Conservation (phyloP, 768 basidiomycete genomes). For the Auriscalpium microsporum region DNA sequence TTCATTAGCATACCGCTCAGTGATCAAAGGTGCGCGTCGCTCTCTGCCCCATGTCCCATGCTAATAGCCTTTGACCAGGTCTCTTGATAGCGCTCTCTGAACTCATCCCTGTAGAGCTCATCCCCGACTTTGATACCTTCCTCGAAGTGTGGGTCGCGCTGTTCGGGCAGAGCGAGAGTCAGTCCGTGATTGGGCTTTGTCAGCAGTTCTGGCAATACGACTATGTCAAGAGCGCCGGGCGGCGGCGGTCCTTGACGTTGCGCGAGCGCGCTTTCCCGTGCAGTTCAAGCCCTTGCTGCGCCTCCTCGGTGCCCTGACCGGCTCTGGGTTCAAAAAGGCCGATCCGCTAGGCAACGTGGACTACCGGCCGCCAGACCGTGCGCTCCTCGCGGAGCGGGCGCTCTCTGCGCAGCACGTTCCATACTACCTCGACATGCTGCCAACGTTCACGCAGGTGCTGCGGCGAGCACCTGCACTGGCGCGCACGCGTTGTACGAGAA, state of each 20-base stretch:
- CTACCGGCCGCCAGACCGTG: slow-evolving; percentile 31
- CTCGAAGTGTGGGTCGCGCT: slow-evolving; percentile 74
- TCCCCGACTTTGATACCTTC: slow-evolving; percentile 64
- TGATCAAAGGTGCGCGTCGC: slow-evolving; percentile 65
- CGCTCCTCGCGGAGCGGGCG: slow-evolving; percentile 40
- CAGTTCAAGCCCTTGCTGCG: slow-evolving; percentile 62
- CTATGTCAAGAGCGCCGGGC: slow-evolving; percentile 55
- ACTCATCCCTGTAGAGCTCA: slow-evolving; percentile 64
- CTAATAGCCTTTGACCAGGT: slow-evolving; percentile 35
- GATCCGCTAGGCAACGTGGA: slow-evolving; percentile 54
- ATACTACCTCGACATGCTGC: slow-evolving; percentile 63
- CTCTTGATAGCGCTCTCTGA: slow-evolving; percentile 70
- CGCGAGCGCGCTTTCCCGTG: slow-evolving; percentile 76
- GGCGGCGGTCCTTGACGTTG: slow-evolving; percentile 80
- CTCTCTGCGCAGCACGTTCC: slow-evolving; percentile 63
- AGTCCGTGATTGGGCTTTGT: slow-evolving; percentile 60
- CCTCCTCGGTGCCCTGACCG: slow-evolving; percentile 71
- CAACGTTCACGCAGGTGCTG: slow-evolving; percentile 69
- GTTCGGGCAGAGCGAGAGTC: slow-evolving; percentile 64
- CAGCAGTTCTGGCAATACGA: slow-evolving; percentile 79
- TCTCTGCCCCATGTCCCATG: background rate
- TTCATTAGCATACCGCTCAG: slow-evolving; percentile 69
- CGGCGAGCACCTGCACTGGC: slow-evolving; percentile 51
- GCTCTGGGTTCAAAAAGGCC: slow-evolving; percentile 66
- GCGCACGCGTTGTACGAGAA: slow-evolving; percentile 67